phyloP scores from a whole-genome alignment of 805 yeast genomes.

The Wickerhamiella qilinensis region DNA sequence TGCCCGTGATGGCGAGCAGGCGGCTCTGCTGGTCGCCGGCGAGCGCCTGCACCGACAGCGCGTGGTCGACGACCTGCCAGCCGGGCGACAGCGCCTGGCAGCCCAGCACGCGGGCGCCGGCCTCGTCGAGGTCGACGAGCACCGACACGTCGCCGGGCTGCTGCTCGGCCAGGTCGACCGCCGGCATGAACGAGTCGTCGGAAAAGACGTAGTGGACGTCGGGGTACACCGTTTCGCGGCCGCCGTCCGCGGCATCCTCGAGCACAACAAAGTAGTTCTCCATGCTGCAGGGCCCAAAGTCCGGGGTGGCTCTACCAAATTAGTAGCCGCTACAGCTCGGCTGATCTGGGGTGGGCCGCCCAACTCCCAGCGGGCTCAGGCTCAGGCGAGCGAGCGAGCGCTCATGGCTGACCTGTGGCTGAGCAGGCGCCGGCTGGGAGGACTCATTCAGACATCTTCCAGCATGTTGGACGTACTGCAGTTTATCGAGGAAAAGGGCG shows the following conservation, averaged over 20 bases:
- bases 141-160: slow-evolving; percentile 19
- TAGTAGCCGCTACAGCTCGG: too few relatives aligned
- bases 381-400: too few relatives aligned
- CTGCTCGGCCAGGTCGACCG: slow-evolving; percentile 20
- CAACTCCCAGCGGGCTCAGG: too few relatives aligned
- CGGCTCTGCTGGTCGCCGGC: slow-evolving; percentile 8
- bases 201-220: slow-evolving; percentile 23
- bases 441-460: too few relatives aligned
- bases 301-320: too few relatives aligned
- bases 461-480: slow-evolving; percentile 80
- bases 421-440: too few relatives aligned
- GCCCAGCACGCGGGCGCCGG: slow-evolving; percentile 17
- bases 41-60: slow-evolving; percentile 11
- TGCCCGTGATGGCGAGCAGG: slow-evolving; percentile 10
- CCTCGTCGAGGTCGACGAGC: slow-evolving; percentile 23
- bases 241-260: slow-evolving; percentile 8
- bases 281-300: too few relatives aligned
- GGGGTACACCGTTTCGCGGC: slow-evolving; percentile 19
- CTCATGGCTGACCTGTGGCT: too few relatives aligned
- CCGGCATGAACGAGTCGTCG: slow-evolving; percentile 23
- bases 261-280: slow-evolving; percentile 10
- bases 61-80: slow-evolving; percentile 23
- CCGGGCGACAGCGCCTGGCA: slow-evolving; percentile 22
- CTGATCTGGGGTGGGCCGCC: too few relatives aligned
- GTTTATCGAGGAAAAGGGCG: slow-evolving; percentile 93